Evolutionary conservation across 306 rosid genomes (phyloP).

Genomic region (Fagus crenata): DNA sequence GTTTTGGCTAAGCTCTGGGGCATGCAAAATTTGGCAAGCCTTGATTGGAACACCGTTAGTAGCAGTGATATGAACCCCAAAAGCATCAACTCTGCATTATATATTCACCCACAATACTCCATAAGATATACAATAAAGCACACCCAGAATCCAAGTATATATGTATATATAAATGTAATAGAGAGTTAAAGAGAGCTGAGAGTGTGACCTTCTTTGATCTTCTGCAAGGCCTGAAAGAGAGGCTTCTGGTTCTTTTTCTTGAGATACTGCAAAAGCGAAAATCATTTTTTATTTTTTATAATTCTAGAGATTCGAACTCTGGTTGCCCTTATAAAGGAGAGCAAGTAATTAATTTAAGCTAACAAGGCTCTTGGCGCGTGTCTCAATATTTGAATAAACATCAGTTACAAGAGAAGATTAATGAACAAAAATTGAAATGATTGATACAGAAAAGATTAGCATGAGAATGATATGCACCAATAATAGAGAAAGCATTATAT

Average conservation of each 20-base stretch:
- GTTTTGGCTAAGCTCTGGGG: conserved; percentile 21
- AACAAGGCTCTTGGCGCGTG: no score
- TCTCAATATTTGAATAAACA: no score
- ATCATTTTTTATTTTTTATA: no score
- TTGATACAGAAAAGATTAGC: background rate
- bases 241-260: conserved; percentile 41
- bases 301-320: no score
- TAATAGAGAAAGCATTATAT: no score
- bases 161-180: background rate
- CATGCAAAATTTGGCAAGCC: conserved; percentile 32
- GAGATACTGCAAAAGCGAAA: conserved; percentile 27
- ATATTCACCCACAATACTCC: background rate
- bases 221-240: conserved; percentile 36
- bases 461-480: no score
- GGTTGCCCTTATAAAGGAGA: no score
- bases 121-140: background rate
- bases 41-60: conserved; percentile 30
- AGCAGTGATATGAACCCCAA: conserved; percentile 43
- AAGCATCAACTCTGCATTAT: conserved; percentile 38
- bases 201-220: conserved; percentile 42
- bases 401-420: background rate
- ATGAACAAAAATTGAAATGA: no score
- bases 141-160: background rate
- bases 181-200: background rate
- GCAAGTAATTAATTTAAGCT: no score